Conservation (phyloP, 805 yeast genomes). For the Candida michaelii region DNA sequence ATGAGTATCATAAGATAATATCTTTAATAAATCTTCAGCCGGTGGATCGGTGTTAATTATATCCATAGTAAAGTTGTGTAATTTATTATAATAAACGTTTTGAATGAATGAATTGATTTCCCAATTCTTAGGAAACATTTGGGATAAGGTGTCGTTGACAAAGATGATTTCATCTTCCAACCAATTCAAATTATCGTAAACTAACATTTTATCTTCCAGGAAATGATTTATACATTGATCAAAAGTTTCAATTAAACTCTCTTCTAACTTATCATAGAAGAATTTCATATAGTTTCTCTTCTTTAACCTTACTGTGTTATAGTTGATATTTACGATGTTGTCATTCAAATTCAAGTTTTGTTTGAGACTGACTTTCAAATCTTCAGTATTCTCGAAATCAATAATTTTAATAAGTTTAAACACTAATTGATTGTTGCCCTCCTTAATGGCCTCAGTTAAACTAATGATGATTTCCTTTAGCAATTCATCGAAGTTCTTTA, state of each 20-base stretch:
- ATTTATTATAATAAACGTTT: conserved; percentile 63
- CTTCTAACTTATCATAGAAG: conserved; percentile 58
- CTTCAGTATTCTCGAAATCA: conserved; percentile 79
- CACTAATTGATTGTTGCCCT: conserved; percentile 64
- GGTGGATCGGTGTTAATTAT: conserved; percentile 74
- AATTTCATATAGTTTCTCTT: conserved; percentile 62
- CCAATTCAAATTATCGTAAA: conserved; percentile 77
- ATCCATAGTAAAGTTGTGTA: conserved; percentile 62
- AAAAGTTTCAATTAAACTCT: conserved; percentile 66
- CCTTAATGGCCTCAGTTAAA: conserved; percentile 70
- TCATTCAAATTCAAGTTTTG: conserved; percentile 26
- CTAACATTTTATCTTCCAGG: conserved; percentile 49
- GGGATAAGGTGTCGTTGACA: conserved; percentile 57
- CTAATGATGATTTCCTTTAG: conserved; percentile 64
- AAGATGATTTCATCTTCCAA: conserved; percentile 74
- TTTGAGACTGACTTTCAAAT: conserved; percentile 48
- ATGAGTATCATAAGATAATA: conserved; percentile 75
- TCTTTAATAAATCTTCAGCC: conserved; percentile 67
- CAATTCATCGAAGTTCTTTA: conserved; percentile 62
- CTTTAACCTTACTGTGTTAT: conserved; percentile 29
- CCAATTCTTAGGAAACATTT: conserved; percentile 75
- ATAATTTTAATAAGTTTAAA: conserved; percentile 73
- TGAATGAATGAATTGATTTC: conserved; percentile 61
- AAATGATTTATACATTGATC: conserved; percentile 59
- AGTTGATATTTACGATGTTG: conserved; percentile 21